phyloP scores from a whole-genome alignment of 2,329 filamentous ascomycete genomes.

The Didymella lethalis region DNA sequence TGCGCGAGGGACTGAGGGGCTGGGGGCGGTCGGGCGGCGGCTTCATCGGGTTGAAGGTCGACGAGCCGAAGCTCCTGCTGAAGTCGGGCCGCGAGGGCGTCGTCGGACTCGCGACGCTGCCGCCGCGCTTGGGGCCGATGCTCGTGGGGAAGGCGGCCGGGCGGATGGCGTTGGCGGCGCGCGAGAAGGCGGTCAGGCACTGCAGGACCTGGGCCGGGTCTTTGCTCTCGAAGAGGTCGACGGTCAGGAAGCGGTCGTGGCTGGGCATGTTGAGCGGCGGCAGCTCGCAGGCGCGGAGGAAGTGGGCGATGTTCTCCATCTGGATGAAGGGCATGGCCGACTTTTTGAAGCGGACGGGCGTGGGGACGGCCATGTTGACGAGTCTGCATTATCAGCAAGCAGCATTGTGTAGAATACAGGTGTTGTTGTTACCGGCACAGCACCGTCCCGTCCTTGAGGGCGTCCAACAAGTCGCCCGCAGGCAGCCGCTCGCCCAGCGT shows the following conservation, averaged over 20 bases:
- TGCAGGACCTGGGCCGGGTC: constrained; percentile 96
- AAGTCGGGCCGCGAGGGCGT: constrained; percentile 41
- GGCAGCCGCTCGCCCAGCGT: constrained; percentile 77
- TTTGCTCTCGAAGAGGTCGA: constrained; percentile 94
- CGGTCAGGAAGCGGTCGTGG: constrained; percentile 95
- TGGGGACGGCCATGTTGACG: constrained; percentile 78
- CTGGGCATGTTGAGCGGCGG: constrained; percentile 86
- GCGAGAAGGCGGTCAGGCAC: constrained; percentile 89
- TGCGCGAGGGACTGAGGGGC: constrained; percentile 57
- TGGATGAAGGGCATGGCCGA: constrained; percentile 98
- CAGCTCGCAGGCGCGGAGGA: constrained; percentile 85
- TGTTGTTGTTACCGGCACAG: constrained; percentile 76
- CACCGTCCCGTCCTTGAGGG: constrained; percentile 87
- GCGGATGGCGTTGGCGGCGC: constrained; percentile 77
- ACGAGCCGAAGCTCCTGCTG: constrained; percentile 52
- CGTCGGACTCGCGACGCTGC: constrained; percentile 31
- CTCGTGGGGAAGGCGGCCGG: constrained; percentile 75
- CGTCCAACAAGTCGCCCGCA: constrained; percentile 79
- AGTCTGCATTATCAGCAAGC: constrained; percentile 58
- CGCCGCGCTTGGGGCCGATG: constrained; percentile 75
- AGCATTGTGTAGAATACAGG: too few species aligned
- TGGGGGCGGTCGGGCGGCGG: constrained; percentile 34
- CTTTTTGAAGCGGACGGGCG: constrained; percentile 86
- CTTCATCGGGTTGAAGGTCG: constrained; percentile 56
- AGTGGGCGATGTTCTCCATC: constrained; percentile 99